These are phyloP conservation scores for Mrakia hoshinonis DNA, from an alignment of 768 basidiomycete species.

Conservation along the genomic window DNA sequence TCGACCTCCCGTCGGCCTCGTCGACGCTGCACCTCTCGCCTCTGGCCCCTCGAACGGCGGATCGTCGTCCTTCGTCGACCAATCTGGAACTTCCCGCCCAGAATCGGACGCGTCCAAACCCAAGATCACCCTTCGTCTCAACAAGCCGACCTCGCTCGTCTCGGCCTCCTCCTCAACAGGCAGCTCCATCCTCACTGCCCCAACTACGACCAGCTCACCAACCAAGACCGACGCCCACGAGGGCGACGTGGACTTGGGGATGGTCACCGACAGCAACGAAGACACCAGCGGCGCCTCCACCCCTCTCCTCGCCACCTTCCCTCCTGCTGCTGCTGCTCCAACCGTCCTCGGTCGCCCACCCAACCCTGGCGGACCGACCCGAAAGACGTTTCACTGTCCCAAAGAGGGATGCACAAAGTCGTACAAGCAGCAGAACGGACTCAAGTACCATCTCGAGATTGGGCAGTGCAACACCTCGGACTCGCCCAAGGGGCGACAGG, in stretches of 20 bases:
- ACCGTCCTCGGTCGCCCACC: background rate
- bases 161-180: background rate
- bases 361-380: background rate
- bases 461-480: too few relatives aligned
- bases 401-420: too few relatives aligned
- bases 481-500: too few relatives aligned
- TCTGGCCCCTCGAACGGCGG: too few relatives aligned
- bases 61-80: background rate
- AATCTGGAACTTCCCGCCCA: background rate
- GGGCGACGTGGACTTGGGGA: background rate
- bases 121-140: constrained; percentile 1
- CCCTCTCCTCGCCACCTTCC: background rate
- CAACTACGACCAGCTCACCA: constrained; percentile 2
- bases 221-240: background rate
- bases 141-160: background rate
- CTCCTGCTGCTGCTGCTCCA: background rate
- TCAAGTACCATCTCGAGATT: too few relatives aligned
- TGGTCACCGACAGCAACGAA: background rate
- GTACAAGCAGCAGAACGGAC: too few relatives aligned
- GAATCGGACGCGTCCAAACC: background rate
- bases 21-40: too few relatives aligned
- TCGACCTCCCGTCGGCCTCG: too few relatives aligned
- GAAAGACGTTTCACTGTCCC: background rate
- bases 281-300: background rate
- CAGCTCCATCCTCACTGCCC: background rate